These are phyloP conservation scores for Porcisia hertigi DNA, from an alignment of 208 protist species.

Conservation along the genomic window DNA sequence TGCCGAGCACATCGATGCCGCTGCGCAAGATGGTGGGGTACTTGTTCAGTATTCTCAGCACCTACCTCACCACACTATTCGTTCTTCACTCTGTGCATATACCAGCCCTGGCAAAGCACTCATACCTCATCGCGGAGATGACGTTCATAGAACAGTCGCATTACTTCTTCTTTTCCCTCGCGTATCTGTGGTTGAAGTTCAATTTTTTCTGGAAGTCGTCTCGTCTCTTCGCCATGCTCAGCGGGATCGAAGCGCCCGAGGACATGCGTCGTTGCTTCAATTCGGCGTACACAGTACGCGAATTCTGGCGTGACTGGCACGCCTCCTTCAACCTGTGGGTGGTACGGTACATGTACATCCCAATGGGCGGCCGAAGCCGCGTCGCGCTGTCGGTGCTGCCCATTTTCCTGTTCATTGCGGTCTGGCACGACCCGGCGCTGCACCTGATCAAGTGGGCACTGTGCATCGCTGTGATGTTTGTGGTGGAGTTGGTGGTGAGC, in stretches of 20 bases:
- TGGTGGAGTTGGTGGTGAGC: constrained; percentile 51
- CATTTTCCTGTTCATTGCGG: constrained; percentile 92
- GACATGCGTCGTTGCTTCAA: constrained; percentile 91
- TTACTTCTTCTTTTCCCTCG: constrained; percentile 56
- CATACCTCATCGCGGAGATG: constrained; percentile 6
- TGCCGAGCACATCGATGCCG: constrained; percentile 33
- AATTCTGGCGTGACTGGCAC: constrained; percentile 95
- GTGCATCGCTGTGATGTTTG: constrained; percentile 49
- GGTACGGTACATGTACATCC: constrained; percentile 94
- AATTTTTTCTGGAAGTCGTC: constrained; percentile 91
- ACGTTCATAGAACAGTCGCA: constrained; percentile 13
- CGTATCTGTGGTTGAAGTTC: constrained; percentile 93
- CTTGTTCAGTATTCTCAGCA: not conserved
- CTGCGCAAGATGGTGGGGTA: constrained; percentile 20
- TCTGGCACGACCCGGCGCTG: constrained; percentile 92
- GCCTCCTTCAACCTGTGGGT: constrained; percentile 94
- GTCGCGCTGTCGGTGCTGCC: constrained; percentile 76
- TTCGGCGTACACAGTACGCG: constrained; percentile 83
- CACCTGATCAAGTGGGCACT: constrained; percentile 69
- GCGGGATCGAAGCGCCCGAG: constrained; percentile 87
- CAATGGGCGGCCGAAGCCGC: constrained; percentile 76
- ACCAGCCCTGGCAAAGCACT: constrained; percentile 43
- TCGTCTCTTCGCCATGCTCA: constrained; percentile 74
- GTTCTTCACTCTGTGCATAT: constrained; percentile 60
- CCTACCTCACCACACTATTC: constrained; percentile 20